Evolutionary conservation across 148 eudicot genomes (phyloP), one percentile per base, ranked within the genome.

Genomic region (Rhododendron mucronatum): DNA sequence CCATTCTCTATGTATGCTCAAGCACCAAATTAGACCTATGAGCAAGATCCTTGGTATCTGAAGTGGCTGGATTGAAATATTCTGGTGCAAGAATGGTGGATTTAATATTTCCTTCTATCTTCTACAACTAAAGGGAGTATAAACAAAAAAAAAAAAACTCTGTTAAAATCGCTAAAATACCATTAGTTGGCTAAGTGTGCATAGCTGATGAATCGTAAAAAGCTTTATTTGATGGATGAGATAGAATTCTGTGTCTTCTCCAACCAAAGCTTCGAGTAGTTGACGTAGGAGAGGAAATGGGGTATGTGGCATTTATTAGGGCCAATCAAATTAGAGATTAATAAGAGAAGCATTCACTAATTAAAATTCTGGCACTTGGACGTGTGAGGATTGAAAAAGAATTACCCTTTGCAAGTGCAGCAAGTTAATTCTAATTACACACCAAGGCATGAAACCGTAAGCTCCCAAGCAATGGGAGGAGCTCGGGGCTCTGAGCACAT

Each of bases 141-240:
- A 39, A 39, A 5, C 41, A 3, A 39, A 39, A 39, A 39, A 39
- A 39, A 39, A 39, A 4, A 5, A 39, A 39, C 5, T 4, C 41
- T 5, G 5, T 39, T 39, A 39, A 5, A 39, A 39, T 39, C 5
- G 5, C 4, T 39, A 2, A 3, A 39, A 5, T 39, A 89, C 92
- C 87, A 87, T 80, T 86, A 63, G 84, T 47, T 67, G 81, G 84
- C 37, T 80, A 83, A 83, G 75, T 53, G 57, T 84, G 51, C 26
- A 21, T 15, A 30, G 82, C 90, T 26, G 86, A 81, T 33, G 50
- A 71, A 83, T 84, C 47, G 84, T 87, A 85, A 53, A 55, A 84
- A 78, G 61, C 77, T 47, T 82, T 50, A 13, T 45, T 30, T n/a
- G 85, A 88, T 53, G 87, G 59, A 71, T 86, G 67, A 84, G 83